phyloP scores from a whole-genome alignment of 2,329 filamentous ascomycete genomes.

The Intubia oerlemansii region DNA sequence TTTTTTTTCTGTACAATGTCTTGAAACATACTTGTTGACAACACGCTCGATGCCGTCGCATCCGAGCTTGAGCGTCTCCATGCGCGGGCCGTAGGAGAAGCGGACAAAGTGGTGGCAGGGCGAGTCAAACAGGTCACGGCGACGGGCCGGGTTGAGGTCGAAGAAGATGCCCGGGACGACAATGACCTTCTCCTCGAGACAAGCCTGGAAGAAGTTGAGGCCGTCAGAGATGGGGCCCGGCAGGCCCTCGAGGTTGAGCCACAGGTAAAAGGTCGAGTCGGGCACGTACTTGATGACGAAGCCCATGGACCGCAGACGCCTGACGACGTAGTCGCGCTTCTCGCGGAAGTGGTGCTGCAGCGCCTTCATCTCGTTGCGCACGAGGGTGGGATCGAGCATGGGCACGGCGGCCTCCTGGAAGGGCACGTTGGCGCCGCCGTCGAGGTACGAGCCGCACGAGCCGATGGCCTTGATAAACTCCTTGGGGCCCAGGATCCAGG shows the following conservation, averaged over 20 bases:
- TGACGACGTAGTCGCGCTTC: constrained; percentile 82
- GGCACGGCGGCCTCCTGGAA: constrained; percentile 86
- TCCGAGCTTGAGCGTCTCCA: constrained; percentile 59
- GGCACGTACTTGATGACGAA: constrained; percentile 71
- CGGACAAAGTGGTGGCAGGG: constrained; percentile 87
- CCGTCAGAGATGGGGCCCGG: constrained; percentile 76
- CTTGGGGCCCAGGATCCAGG: constrained; percentile 90
- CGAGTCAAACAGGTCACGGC: constrained; percentile 80
- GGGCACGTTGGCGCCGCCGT: constrained; percentile 82
- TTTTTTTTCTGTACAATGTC: no score
- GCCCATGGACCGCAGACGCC: constrained; percentile 62
- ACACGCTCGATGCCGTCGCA: constrained; percentile 72
- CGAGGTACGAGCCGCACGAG: constrained; percentile 81
- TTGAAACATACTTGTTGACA: constrained; percentile 53
- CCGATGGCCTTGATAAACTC: constrained; percentile 90
- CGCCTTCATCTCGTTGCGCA: constrained; percentile 69
- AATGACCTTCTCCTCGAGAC: constrained; percentile 83
- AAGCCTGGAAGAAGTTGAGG: constrained; percentile 90
- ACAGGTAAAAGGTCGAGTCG: constrained; percentile 89
- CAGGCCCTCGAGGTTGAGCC: constrained; percentile 42
- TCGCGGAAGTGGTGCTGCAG: constrained; percentile 74
- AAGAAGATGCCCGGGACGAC: constrained; percentile 97
- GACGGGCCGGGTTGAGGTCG: constrained; percentile 75
- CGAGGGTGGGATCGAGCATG: constrained; percentile 75
- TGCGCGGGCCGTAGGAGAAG: constrained; percentile 63